These are phyloP conservation scores for Boletus rex-veris DNA, from an alignment of 768 basidiomycete genomes.

Conservation along the genomic window DNA sequence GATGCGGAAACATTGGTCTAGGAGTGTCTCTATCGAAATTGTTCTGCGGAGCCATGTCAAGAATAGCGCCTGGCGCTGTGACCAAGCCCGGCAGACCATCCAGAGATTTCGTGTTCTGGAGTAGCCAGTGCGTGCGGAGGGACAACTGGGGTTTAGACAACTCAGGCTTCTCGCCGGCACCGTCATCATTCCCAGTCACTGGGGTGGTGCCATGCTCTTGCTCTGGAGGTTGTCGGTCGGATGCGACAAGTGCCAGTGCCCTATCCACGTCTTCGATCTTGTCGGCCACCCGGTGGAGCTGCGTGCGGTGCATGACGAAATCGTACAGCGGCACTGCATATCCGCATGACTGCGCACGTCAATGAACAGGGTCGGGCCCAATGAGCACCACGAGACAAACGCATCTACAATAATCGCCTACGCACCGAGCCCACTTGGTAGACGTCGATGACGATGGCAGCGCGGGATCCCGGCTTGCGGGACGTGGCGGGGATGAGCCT, in stretches of 20 bases:
- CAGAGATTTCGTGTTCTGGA: slow-evolving; percentile 47
- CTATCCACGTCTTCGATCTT: slow-evolving; percentile 44
- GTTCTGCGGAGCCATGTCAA: slow-evolving; percentile 3
- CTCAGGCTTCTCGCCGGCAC: not conserved
- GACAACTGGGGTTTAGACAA: slow-evolving; percentile 30
- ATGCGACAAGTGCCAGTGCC: slow-evolving; percentile 4
- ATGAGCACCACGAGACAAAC: not conserved
- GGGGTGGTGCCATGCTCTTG: not conserved
- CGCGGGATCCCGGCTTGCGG: slow-evolving; percentile 56
- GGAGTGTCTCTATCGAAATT: slow-evolving; percentile 17
- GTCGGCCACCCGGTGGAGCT: slow-evolving; percentile 39
- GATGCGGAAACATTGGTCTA: slow-evolving; percentile 14
- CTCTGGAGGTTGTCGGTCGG: not conserved
- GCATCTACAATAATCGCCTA: not conserved
- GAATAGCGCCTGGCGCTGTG: slow-evolving; percentile 21
- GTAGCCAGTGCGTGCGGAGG: slow-evolving; percentile 51
- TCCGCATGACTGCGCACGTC: slow-evolving; percentile 54
- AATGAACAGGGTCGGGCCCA: not conserved
- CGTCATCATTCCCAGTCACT: not conserved
- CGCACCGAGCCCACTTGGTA: slow-evolving; percentile 51
- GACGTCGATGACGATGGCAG: slow-evolving; percentile 58
- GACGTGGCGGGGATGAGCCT: slow-evolving; percentile 43
- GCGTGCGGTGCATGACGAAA: slow-evolving; percentile 54
- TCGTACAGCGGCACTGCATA: slow-evolving; percentile 60
- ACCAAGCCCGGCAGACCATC: slow-evolving; percentile 56